These are phyloP conservation scores for Glutinoglossum americanum DNA, from an alignment of 495 filamentous ascomycete species.

Conservation along the genomic window DNA sequence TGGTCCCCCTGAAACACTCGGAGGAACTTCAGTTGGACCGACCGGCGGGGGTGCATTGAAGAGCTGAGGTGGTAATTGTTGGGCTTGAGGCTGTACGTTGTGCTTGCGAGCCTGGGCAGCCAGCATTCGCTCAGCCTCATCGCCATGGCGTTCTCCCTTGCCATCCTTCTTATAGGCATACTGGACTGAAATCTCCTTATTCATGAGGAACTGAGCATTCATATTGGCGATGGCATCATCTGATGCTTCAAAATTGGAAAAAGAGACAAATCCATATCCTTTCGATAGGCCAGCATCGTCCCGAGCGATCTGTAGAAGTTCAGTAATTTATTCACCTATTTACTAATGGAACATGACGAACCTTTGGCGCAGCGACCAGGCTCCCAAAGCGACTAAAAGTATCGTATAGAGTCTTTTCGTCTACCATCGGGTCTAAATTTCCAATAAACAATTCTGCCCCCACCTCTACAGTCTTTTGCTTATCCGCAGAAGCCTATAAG, in stretches of 20 bases:
- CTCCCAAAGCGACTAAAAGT: slow-evolving; percentile 89
- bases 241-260: slow-evolving; percentile 81
- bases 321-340: slow-evolving; percentile 8
- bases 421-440: slow-evolving; percentile 84
- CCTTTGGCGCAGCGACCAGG: slow-evolving; percentile 65
- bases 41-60: slow-evolving; percentile 21
- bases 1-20: slow-evolving; percentile 11
- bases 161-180: slow-evolving; percentile 99
- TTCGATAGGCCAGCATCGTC: slow-evolving; percentile 83
- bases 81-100: slow-evolving; percentile 58
- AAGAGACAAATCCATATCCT: slow-evolving; percentile 93
- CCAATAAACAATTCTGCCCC: slow-evolving; percentile 95
- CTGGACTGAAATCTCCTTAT: slow-evolving; percentile 85
- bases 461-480: slow-evolving; percentile 88
- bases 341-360: slow-evolving; percentile 10
- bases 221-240: slow-evolving; percentile 82
- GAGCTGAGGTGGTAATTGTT: slow-evolving; percentile 29
- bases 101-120: slow-evolving; percentile 86
- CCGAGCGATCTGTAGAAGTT: slow-evolving; percentile 43
- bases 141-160: slow-evolving; percentile 89
- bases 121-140: slow-evolving; percentile 80
- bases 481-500: slow-evolving; percentile 57
- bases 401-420: slow-evolving; percentile 92
- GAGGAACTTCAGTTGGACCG: slow-evolving; percentile 21
- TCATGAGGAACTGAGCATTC: slow-evolving; percentile 94